Base-by-base conservation (phyloP, 441 rosid genomes). In the Jatropha podagrica region DNA sequence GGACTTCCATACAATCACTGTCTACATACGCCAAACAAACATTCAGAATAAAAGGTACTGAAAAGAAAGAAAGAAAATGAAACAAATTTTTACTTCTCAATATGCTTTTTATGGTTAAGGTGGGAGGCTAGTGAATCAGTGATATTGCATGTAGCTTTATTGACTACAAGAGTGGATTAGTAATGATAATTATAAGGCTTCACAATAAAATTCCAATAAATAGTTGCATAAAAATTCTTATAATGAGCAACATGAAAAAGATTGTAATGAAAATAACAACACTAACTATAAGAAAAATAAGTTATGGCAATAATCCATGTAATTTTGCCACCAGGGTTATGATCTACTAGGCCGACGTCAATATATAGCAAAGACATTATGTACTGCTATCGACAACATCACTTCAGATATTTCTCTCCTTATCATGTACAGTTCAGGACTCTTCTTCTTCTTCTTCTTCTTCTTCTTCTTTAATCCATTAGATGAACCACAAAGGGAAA, bases 1-100 rank as follows among this genome's bases (percentile, higher is more conserved):
- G 52, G 74, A 74, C 79, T 83, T 91, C 98, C 99, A 95, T 10
- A 81, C 71, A 73, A 74, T 70, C 76, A 90, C 65, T 27, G 87
- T 81, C 97, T 94, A 85, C 75, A 86, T 52, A 72, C 44, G 75
- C 61, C 71, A 75, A 41, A 52, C 27, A 12, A 74, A 40, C 15
- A 38, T 37, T 48, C 46, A 75, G 17, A 59, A 44, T 65, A 48
- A 74, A 27, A 27, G 42, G 41, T 15, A 27, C 48, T 38, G 3
- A 9, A n/a, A 32, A n/a, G 4, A n/a, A 70, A 55, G 27, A 12
- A 37, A 37, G n/a, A 56, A n/a, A 55, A 69, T 17, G 26, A 17
- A 4, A 46, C 42, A 27, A 9, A 52, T 14, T 9, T 32, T 18
- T 14, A 63, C 69, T 51, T 40, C 40, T 54, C 14, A 51, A 26